Evolutionary conservation across 768 basidiomycete species (phyloP).

Genomic region (Obba rivulosa): DNA sequence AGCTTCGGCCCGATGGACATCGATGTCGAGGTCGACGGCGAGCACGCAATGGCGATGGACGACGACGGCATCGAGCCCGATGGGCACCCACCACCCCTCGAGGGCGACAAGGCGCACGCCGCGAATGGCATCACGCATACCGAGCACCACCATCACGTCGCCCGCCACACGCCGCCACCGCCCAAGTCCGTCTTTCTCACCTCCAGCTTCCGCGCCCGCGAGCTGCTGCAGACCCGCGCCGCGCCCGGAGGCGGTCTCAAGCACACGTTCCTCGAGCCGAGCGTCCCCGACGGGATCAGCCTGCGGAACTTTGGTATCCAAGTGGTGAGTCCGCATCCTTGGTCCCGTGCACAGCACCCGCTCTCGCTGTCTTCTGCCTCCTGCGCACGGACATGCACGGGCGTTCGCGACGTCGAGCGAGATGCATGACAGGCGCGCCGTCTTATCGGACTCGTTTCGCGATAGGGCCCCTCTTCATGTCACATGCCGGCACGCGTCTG

Average conservation of each 20-base stretch:
- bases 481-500: no score
- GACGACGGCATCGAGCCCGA: slow-evolving; percentile 5
- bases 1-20: slow-evolving; percentile 22
- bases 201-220: slow-evolving; percentile 41
- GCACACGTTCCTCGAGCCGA: slow-evolving; percentile 53
- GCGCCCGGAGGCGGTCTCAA: slow-evolving; percentile 12
- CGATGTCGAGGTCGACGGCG: slow-evolving; percentile 29
- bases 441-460: no score
- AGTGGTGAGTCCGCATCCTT: slow-evolving; percentile 49
- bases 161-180: slow-evolving; percentile 19
- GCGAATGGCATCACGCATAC: background rate
- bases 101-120: slow-evolving; percentile 1
- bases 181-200: slow-evolving; percentile 33
- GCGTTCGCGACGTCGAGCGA: no score
- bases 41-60: slow-evolving; percentile 15
- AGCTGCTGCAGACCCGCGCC: slow-evolving; percentile 26
- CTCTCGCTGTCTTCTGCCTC: background rate
- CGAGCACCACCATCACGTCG: background rate
- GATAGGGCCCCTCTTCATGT: no score
- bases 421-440: no score
- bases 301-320: slow-evolving; percentile 88
- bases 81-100: slow-evolving; percentile 5
- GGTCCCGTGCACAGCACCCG: background rate
- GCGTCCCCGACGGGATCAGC: slow-evolving; percentile 77
- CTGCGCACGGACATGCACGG: no score